Conservation (phyloP, 2,329 filamentous ascomycete species). For the Aschersonia sp. region DNA sequence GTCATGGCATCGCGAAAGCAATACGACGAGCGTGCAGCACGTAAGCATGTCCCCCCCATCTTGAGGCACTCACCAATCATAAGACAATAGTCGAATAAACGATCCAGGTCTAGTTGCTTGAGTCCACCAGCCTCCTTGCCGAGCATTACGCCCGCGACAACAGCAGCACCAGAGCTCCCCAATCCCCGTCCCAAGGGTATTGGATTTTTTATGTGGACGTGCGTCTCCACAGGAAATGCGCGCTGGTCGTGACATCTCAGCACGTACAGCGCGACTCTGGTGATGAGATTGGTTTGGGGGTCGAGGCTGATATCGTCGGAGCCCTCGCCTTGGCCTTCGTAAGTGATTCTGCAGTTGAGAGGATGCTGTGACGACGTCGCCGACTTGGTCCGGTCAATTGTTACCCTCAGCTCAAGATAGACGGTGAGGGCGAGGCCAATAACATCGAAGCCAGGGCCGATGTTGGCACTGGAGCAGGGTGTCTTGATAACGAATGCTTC, state of each 20-base stretch:
- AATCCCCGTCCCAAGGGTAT: conserved; percentile 87
- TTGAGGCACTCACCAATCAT: conserved; percentile 61
- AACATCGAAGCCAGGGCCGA: conserved; percentile 94
- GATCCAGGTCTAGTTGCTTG: conserved; percentile 56
- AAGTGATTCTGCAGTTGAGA: conserved; percentile 80
- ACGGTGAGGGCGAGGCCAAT: conserved; percentile 90
- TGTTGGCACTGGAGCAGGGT: conserved; percentile 93
- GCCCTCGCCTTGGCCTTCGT: conserved; percentile 68
- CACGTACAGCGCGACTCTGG: conserved; percentile 85
- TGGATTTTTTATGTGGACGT: conserved; percentile 89
- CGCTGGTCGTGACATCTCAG: conserved; percentile 82
- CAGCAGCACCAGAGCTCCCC: conserved; percentile 89
- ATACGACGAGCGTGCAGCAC: no score
- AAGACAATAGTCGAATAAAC: conserved; percentile 87
- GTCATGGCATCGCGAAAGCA: no score
- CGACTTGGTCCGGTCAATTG: conserved; percentile 45
- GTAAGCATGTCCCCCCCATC: no score
- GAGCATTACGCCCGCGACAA: conserved; percentile 87
- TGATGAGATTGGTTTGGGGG: conserved; percentile 83
- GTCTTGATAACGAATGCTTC: conserved; percentile 61
- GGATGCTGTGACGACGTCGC: conserved; percentile 36
- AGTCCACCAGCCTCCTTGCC: conserved; percentile 80
- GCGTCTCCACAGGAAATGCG: conserved; percentile 70
- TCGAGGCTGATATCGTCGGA: conserved; percentile 63
- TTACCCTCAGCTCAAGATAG: conserved; percentile 81